These are phyloP conservation scores for Pelargonium myrrhifolium DNA, from an alignment of 441 rosid species.

Conservation along the genomic window DNA sequence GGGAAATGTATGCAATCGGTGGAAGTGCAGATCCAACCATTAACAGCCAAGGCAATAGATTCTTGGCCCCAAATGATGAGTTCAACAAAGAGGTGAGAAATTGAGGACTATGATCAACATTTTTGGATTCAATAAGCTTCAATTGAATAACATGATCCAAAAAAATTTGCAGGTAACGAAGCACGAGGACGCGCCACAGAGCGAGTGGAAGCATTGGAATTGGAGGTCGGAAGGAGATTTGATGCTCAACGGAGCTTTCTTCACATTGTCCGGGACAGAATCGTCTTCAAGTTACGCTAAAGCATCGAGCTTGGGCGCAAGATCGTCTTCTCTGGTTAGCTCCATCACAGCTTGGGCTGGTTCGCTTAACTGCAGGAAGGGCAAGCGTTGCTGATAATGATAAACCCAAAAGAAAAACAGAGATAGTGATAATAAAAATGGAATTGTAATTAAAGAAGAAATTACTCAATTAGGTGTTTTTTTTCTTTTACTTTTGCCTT, in stretches of 20 bases:
- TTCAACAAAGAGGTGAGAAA: slow-evolving; percentile 72
- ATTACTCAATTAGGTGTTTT: no score
- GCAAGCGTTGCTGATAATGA: slow-evolving; percentile 43
- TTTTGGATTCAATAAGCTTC: no score
- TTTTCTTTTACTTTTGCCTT: no score
- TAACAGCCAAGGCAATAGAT: slow-evolving; percentile 93
- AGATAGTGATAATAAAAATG: no score
- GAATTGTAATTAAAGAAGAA: no score
- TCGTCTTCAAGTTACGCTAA: slow-evolving; percentile 80
- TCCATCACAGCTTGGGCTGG: slow-evolving; percentile 69
- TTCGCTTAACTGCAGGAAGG: slow-evolving; percentile 51
- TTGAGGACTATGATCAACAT: not conserved
- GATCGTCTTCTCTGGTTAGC: slow-evolving; percentile 70
- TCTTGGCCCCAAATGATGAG: slow-evolving; percentile 57
- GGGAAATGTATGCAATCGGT: slow-evolving; percentile 98
- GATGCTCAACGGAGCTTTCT: slow-evolving; percentile 76
- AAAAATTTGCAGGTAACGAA: slow-evolving; percentile 54
- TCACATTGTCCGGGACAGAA: slow-evolving; percentile 78
- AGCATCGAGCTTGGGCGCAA: slow-evolving; percentile 86
- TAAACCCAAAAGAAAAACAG: not conserved
- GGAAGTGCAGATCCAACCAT: slow-evolving; percentile 91
- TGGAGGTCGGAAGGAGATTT: slow-evolving; percentile 95
- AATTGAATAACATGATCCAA: no score
- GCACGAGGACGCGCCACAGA: slow-evolving; percentile 54
- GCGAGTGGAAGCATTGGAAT: slow-evolving; percentile 70